Percentiles rank a stretch among this genome's conserved stretches.
Evolutionary conservation across 2,329 filamentous ascomycete species (phyloP).

Genomic region (Xylaria polymorpha): DNA sequence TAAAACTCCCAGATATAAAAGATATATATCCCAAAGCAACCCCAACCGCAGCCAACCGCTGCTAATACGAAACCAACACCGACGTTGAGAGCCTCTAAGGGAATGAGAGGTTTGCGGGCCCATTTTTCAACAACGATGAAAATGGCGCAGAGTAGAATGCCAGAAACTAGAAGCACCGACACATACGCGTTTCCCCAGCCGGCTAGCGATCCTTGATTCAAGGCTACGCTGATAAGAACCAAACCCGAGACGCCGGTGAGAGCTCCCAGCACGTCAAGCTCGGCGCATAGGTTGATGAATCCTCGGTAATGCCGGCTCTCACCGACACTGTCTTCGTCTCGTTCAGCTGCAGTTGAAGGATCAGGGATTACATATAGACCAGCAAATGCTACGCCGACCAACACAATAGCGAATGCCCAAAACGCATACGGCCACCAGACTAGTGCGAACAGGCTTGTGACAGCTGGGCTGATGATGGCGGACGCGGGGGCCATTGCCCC

Average conservation of each 20-base stretch:
- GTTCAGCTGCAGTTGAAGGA: not conserved
- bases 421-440: conserved; percentile 50
- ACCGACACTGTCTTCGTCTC: not conserved
- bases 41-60: conserved; percentile 61
- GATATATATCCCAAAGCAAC: conserved; percentile 58
- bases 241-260: conserved; percentile 62
- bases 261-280: conserved; percentile 48
- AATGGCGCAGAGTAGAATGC: conserved; percentile 59
- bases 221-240: conserved; percentile 67
- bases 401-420: conserved; percentile 45
- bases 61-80: conserved; percentile 62
- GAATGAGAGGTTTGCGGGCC: conserved; percentile 62
- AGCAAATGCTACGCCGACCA: conserved; percentile 43
- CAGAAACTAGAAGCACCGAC: conserved; percentile 62
- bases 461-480: conserved; percentile 47
- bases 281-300: conserved; percentile 41
- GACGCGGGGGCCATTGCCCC: conserved; percentile 50
- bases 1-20: conserved; percentile 59
- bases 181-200: conserved; percentile 66
- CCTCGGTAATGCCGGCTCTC: conserved; percentile 7
- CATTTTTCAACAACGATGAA: conserved; percentile 66
- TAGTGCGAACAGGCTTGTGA: conserved; percentile 46
- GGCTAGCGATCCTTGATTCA: conserved; percentile 67
- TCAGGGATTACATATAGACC: conserved; percentile 46
- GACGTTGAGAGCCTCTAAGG: conserved; percentile 59